Conservation (phyloP, 148 eudicot species). For the Nepenthes mirabilis region DNA sequence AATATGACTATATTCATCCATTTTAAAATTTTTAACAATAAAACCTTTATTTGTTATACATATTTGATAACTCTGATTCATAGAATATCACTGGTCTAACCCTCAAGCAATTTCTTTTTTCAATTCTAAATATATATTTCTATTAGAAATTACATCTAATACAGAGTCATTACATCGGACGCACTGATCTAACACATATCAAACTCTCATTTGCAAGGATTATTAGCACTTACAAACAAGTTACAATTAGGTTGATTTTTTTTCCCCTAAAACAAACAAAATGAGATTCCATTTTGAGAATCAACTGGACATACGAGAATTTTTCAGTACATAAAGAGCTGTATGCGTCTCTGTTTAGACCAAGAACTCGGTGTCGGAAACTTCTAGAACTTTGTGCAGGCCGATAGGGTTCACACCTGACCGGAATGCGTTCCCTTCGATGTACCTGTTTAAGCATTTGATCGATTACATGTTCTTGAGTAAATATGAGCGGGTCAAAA, state of each 20-base stretch:
- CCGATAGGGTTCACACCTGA: slow-evolving; percentile 85
- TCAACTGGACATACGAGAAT: not conserved
- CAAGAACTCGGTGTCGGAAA: slow-evolving; percentile 68
- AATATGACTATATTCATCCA: no score
- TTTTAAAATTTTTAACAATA: no score
- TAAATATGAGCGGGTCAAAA: not conserved
- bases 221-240: not conserved
- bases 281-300: not conserved
- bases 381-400: slow-evolving; percentile 82
- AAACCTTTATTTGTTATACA: no score
- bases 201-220: not conserved
- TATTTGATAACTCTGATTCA: no score
- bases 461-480: not conserved
- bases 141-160: no score
- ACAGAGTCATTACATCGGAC: no score
- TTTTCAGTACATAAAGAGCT: slow-evolving; percentile 7
- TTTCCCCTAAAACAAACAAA: not conserved
- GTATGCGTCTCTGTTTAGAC: slow-evolving; percentile 22
- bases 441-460: slow-evolving; percentile 42
- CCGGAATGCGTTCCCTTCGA: slow-evolving; percentile 81
- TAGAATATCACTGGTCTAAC: no score
- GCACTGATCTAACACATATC: no score
- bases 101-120: no score
- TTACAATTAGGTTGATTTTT: no score
- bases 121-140: no score